These are phyloP conservation scores for Ceratocystis destructans DNA, from an alignment of 2,329 filamentous ascomycete genomes.

Conservation along the genomic window DNA sequence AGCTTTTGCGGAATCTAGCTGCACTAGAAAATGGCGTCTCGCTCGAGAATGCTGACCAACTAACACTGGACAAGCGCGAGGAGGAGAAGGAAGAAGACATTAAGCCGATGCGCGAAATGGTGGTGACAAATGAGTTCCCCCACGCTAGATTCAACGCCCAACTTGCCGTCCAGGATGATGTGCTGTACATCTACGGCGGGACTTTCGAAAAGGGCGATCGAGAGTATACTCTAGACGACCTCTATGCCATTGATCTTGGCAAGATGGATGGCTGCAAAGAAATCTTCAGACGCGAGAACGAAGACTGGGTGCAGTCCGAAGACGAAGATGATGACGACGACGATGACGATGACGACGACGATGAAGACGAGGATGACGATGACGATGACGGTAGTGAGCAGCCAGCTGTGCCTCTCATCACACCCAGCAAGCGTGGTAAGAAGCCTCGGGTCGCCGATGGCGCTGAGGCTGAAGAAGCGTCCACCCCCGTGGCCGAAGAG, in stretches of 20 bases:
- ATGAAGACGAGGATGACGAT: constrained; percentile 36
- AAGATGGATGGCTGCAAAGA: constrained; percentile 91
- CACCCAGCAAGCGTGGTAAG: constrained; percentile 44
- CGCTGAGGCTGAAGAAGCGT: constrained; percentile 31
- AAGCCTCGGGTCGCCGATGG: constrained; percentile 33
- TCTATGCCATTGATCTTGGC: constrained; percentile 85
- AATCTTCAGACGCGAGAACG: constrained; percentile 67
- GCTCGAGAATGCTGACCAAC: constrained; percentile 38
- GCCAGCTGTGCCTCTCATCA: constrained; percentile 32
- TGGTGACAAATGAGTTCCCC: constrained; percentile 66
- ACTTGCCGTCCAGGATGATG: constrained; percentile 79
- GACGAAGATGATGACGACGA: constrained; percentile 49
- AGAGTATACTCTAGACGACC: constrained; percentile 90
- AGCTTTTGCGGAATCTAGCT: constrained; percentile 73
- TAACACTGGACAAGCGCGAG: constrained; percentile 36
- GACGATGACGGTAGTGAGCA: constrained; percentile 34
- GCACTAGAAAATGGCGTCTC: constrained; percentile 65
- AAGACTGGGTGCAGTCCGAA: constrained; percentile 63
- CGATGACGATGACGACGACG: constrained; percentile 40
- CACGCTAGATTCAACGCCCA: constrained; percentile 86
- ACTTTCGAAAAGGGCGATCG: constrained; percentile 91
- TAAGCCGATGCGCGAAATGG: constrained; percentile 46
- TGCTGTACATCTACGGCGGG: constrained; percentile 85
- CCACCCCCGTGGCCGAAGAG: constrained; percentile 29
- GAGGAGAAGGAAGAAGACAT: constrained; percentile 37